phyloP scores from a whole-genome alignment of 2,329 filamentous ascomycete species.

The Calonectria honghensis region DNA sequence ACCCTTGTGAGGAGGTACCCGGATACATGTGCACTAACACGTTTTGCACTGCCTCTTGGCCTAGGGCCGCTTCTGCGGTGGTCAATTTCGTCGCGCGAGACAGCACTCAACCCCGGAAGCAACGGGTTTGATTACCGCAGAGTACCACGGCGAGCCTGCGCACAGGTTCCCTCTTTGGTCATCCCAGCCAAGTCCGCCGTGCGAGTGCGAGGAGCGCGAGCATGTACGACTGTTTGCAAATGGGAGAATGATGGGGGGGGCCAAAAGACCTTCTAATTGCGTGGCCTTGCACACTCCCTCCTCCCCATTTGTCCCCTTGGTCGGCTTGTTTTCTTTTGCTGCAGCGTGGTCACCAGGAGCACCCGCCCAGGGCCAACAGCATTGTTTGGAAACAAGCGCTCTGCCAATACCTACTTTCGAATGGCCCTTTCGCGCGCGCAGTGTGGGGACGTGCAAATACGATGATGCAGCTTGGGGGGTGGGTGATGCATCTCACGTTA shows the following conservation, averaged over 20 bases:
- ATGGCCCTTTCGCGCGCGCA: neutral
- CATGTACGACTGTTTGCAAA: slow-evolving; percentile 37
- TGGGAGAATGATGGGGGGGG: slow-evolving; percentile 37
- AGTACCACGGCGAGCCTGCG: slow-evolving; percentile 48
- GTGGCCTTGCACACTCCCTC: slow-evolving; percentile 28
- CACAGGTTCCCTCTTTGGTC: slow-evolving; percentile 44
- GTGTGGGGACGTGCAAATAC: slow-evolving; percentile 15
- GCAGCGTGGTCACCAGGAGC: slow-evolving; percentile 46
- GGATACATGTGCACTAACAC: slow-evolving; percentile 48
- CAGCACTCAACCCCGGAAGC: slow-evolving; percentile 37
- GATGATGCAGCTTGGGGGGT: slow-evolving; percentile 22
- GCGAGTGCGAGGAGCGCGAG: neutral
- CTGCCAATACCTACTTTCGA: slow-evolving; percentile 24
- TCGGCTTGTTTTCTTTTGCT: slow-evolving; percentile 23
- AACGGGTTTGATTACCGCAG: slow-evolving; percentile 42
- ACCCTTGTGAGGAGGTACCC: neutral
- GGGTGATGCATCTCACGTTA: slow-evolving; percentile 18
- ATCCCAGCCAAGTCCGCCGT: slow-evolving; percentile 13
- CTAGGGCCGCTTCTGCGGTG: slow-evolving; percentile 12
- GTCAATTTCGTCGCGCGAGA: slow-evolving; percentile 22
- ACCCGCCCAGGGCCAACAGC: slow-evolving; percentile 21
- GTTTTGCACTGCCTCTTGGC: slow-evolving; percentile 19
- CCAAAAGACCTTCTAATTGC: slow-evolving; percentile 44
- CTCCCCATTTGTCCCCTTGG: neutral
- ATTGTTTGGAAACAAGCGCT: slow-evolving; percentile 35